These are phyloP conservation scores for Telfairia occidentalis DNA, from an alignment of 331 rosid species.

Conservation along the genomic window DNA sequence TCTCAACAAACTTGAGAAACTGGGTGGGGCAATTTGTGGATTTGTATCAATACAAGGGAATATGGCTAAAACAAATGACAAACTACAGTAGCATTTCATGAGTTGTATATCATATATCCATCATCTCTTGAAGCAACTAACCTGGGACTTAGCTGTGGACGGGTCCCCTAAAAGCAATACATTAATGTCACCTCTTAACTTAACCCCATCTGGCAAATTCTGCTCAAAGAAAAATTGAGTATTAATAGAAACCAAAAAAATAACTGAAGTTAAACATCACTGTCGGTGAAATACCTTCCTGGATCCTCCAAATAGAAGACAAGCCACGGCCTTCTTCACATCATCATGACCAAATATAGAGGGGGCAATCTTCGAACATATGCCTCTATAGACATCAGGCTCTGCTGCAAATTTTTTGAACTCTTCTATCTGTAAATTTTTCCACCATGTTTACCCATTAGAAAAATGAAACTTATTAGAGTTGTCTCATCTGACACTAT, in stretches of 20 bases:
- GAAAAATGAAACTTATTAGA: slow-evolving; percentile 3
- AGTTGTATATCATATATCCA: neutral
- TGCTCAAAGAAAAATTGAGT: slow-evolving; percentile 27
- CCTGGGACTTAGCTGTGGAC: slow-evolving; percentile 98
- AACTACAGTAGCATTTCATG: neutral
- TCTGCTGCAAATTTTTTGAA: slow-evolving; percentile 84
- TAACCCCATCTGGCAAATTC: slow-evolving; percentile 94
- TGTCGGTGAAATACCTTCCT: slow-evolving; percentile 49
- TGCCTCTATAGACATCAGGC: slow-evolving; percentile 59
- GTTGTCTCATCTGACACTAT: neutral
- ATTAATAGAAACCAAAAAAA: neutral
- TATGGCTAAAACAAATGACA: neutral
- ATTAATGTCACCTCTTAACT: slow-evolving; percentile 91
- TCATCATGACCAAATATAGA: slow-evolving; percentile 94
- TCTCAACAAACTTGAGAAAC: slow-evolving; percentile 97
- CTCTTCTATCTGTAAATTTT: slow-evolving; percentile 63
- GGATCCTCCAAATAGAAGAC: slow-evolving; percentile 94
- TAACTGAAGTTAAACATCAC: slow-evolving; percentile 3
- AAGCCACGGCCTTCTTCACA: slow-evolving; percentile 83
- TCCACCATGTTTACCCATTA: neutral
- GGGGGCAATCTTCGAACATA: slow-evolving; percentile 90
- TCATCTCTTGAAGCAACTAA: slow-evolving; percentile 14
- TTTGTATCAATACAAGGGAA: slow-evolving; percentile 16
- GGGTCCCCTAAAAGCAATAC: slow-evolving; percentile 97
- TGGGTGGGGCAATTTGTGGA: slow-evolving; percentile 21